Conservation (phyloP, 805 yeast species). For the Candida oleophila region DNA sequence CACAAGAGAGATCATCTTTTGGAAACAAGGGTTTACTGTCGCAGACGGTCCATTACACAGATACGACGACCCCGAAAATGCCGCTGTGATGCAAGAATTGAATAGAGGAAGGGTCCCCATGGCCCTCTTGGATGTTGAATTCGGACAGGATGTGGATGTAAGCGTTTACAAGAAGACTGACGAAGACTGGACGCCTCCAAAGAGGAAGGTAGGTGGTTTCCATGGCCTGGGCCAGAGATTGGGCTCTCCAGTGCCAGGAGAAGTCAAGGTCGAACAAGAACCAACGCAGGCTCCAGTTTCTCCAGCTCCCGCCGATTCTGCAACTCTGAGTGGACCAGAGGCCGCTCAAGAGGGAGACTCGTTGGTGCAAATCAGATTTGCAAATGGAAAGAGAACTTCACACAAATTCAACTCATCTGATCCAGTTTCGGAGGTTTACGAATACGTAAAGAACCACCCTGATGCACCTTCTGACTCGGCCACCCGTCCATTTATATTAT, state of each 20-base stretch:
- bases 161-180: slow-evolving; percentile 77
- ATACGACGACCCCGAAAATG: slow-evolving; percentile 92
- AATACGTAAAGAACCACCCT: slow-evolving; percentile 54
- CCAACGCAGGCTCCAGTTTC: slow-evolving; percentile 11
- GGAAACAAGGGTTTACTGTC: slow-evolving; percentile 95
- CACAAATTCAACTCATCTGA: slow-evolving; percentile 65
- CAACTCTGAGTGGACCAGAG: slow-evolving; percentile 19
- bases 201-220: slow-evolving; percentile 61
- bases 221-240: slow-evolving; percentile 78
- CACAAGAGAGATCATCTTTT: slow-evolving; percentile 81
- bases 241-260: slow-evolving; percentile 89
- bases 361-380: slow-evolving; percentile 77
- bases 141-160: slow-evolving; percentile 93
- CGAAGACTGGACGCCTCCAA: slow-evolving; percentile 77
- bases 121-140: slow-evolving; percentile 73
- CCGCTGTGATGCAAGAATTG: slow-evolving; percentile 71
- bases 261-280: slow-evolving; percentile 36
- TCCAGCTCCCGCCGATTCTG: slow-evolving; percentile 13
- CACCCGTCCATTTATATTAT: slow-evolving; percentile 58
- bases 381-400: slow-evolving; percentile 71
- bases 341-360: slow-evolving; percentile 56
- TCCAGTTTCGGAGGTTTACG: slow-evolving; percentile 64
- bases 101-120: slow-evolving; percentile 91
- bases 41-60: slow-evolving; percentile 86
- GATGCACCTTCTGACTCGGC: slow-evolving; percentile 34